Base-by-base conservation (phyloP, 106 monocot species). In the Allium cepa region DNA sequence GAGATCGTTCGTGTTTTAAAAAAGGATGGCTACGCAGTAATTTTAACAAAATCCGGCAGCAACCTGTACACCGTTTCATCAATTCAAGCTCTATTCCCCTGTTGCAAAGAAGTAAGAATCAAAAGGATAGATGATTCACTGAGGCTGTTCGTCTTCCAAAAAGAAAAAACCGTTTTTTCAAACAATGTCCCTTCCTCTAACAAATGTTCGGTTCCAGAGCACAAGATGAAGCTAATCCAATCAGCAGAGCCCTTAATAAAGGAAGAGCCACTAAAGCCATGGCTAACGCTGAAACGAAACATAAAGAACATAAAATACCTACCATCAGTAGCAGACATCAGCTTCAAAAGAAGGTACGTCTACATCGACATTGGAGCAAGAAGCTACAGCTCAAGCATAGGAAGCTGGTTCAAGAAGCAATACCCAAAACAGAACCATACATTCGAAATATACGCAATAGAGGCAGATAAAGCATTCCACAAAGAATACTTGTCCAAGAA, bases 381-480 rank as follows among this genome's bases (percentile, higher is more conserved):
- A 18, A 90, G 82, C 72, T 90, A 85, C 48, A 85, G 82, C 9
- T 90, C 89, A 8, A 90, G 89, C 67, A 90, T 90, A 50, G 89
- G 81, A 4, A 90, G 89, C 72, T 90, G 89, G 89, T 90, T 90
- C 78, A 82, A 63, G 82, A 90, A 90, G 71, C 85, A 80, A 62
- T 90, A 85, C 66, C 89, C 89, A 0, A 90, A 90, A 67, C 85
- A 90, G 69, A 90, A 85, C 53, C 68, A 60, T 36, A 85, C 89
- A 4, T 90, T 90, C 11, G 80, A 85, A 18, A 67, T 85, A 10
- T 90, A 73, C 11, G 89, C 89, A 14, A 82, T 90, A 50, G 85
- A 90, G 58, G 89, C 89, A 5, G 89, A 90, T 53, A 55, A 15
- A 8, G 70, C 74, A 10, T 90, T 90, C 61, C 77, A 90, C 11